These are phyloP conservation scores for Helenozyma baotianmanensis DNA, from an alignment of 805 yeast species.

Conservation along the genomic window DNA sequence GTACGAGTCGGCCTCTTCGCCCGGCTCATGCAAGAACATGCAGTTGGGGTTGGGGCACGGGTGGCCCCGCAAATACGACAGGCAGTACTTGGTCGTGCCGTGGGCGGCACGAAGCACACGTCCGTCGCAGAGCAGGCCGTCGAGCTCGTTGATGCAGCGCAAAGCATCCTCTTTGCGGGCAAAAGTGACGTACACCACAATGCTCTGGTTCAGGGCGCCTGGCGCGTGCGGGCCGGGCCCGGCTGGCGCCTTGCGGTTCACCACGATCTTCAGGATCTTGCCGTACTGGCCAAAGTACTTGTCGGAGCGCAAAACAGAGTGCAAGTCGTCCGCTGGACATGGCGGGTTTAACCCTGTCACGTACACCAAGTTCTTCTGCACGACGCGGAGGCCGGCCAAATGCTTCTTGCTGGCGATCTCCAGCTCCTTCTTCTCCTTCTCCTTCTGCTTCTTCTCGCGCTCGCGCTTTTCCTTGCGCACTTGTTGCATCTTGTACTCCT, in stretches of 20 bases:
- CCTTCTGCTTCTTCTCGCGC: constrained; percentile 75
- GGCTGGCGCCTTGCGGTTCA: constrained; percentile 66
- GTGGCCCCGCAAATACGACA: constrained; percentile 91
- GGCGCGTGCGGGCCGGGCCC: constrained; percentile 21
- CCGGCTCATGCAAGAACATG: constrained; percentile 98
- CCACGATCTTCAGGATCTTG: constrained; percentile 87
- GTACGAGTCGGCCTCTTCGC: constrained; percentile 97
- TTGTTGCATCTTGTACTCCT: constrained; percentile 82
- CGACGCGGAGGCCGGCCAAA: constrained; percentile 95
- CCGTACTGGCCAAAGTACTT: constrained; percentile 99
- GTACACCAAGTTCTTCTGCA: constrained; percentile 93
- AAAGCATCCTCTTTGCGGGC: constrained; percentile 93
- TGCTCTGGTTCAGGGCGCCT: constrained; percentile 56
- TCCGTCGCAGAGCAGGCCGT: constrained; percentile 92
- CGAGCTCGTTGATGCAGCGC: constrained; percentile 83
- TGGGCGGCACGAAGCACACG: constrained; percentile 88
- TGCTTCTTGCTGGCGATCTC: constrained; percentile 83
- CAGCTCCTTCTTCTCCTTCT: constrained; percentile 86
- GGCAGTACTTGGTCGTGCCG: constrained; percentile 97
- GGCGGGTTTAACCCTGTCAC: constrained; percentile 93
- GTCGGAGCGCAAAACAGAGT: constrained; percentile 76
- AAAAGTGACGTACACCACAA: constrained; percentile 94
- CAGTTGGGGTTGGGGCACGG: constrained; percentile 98
- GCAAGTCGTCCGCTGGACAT: constrained; percentile 77
- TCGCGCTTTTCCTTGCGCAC: constrained; percentile 76